Evolutionary conservation across 768 basidiomycete genomes (phyloP).

Genomic region (Saitozyma podzolica): DNA sequence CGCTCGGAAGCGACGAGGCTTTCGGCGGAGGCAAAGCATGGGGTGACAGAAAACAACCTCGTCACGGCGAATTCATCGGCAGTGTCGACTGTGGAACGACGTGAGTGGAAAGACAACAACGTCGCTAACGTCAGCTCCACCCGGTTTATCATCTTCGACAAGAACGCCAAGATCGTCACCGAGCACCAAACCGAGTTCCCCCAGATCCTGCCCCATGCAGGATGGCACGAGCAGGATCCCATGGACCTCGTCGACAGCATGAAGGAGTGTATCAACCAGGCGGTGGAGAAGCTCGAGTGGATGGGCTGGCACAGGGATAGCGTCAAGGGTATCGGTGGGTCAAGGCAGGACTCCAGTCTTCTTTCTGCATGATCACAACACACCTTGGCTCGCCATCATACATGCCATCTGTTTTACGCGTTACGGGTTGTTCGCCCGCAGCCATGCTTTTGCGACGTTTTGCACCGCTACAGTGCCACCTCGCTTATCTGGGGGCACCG

Average conservation of each 20-base stretch:
- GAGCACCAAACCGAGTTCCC: constrained; percentile 90
- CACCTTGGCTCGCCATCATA: too few species aligned
- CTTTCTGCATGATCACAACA: background rate
- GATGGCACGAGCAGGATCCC: constrained; percentile 97
- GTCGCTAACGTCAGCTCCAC: constrained; percentile 63
- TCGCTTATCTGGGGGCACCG: background rate
- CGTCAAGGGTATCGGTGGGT: constrained; percentile 86
- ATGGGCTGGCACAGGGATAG: constrained; percentile 76
- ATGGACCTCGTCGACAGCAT: constrained; percentile 74
- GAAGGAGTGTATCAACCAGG: constrained; percentile 71
- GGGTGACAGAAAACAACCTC: constrained; percentile 23
- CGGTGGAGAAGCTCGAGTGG: constrained; percentile 68
- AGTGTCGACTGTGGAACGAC: constrained; percentile 94
- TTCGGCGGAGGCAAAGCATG: background rate
- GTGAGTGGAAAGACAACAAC: constrained; percentile 56
- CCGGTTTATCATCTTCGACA: constrained; percentile 87
- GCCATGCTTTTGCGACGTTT: too few species aligned
- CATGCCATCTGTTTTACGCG: too few species aligned
- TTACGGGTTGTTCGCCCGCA: too few species aligned
- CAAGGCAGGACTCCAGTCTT: background rate
- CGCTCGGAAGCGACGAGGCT: constrained; percentile 32
- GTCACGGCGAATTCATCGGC: constrained; percentile 71
- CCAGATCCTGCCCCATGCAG: constrained; percentile 87
- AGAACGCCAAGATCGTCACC: constrained; percentile 79
- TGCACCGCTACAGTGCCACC: too few species aligned